Percentiles rank a stretch among this genome's conserved stretches.
These are phyloP conservation scores for Suzukiozyma palmioleophila DNA, from an alignment of 1,139 yeast genomes.

Conservation along the genomic window DNA sequence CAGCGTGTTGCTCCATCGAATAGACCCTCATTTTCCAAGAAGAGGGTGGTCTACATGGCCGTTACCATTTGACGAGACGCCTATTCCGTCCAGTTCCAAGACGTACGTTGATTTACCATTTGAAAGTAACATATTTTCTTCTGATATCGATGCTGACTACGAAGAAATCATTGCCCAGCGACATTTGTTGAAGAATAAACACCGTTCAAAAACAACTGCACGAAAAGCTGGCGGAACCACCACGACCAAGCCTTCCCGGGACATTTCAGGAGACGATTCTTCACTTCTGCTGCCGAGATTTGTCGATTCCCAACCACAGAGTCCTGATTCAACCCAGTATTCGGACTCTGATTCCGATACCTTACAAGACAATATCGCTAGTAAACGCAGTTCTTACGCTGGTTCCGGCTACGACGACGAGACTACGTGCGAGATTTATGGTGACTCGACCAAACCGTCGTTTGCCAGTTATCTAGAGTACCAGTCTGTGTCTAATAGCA, in stretches of 20 bases:
- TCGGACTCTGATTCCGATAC: too few species aligned
- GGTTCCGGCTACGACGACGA: conserved; percentile 2
- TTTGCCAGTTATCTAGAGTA: conserved; percentile 4
- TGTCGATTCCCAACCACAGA: too few species aligned
- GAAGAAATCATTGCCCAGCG: not conserved
- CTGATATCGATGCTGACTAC: conserved; percentile 14
- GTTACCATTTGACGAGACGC: conserved; percentile 23
- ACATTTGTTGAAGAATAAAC: conserved; percentile 4
- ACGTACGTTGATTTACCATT: conserved; percentile 21
- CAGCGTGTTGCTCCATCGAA: conserved; percentile 33
- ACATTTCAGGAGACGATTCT: too few species aligned
- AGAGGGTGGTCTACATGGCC: conserved; percentile 49
- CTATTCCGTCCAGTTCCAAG: conserved; percentile 26
- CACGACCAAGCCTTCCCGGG: not conserved
- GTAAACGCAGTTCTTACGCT: not conserved
- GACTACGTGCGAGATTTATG: conserved; percentile 6
- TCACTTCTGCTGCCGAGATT: too few species aligned
- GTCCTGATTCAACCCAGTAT: too few species aligned
- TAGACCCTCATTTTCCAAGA: conserved; percentile 36
- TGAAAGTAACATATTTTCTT: conserved; percentile 11
- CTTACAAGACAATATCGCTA: too few species aligned
- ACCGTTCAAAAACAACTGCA: not conserved
- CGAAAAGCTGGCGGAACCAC: not conserved
- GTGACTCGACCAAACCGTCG: conserved; percentile 2
- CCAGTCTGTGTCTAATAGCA: conserved; percentile 22